Percentiles rank a stretch among this genome's conserved stretches.
These are phyloP conservation scores for Alternaria novae-zelandiae DNA, from an alignment of 2,329 filamentous ascomycete genomes.

Conservation along the genomic window DNA sequence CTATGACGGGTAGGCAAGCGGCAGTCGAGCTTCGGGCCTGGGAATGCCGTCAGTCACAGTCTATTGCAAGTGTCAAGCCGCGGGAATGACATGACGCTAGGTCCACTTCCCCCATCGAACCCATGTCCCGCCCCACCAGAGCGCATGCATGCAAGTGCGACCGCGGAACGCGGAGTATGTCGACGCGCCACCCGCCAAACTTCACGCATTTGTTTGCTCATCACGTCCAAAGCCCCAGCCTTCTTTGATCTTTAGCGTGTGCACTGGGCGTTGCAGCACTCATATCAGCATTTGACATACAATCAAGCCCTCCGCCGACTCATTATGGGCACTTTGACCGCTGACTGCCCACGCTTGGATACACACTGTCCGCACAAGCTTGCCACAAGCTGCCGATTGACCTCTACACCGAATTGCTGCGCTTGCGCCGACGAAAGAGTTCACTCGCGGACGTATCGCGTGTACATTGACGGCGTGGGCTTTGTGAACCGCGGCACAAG, in stretches of 20 bases:
- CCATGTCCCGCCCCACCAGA: constrained; percentile 42
- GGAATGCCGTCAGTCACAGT: neutral
- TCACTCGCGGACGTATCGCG: constrained; percentile 53
- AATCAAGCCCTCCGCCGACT: neutral
- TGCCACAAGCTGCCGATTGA: constrained; percentile 51
- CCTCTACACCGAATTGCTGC: constrained; percentile 49
- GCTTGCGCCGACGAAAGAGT: constrained; percentile 50
- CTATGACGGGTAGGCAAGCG: neutral
- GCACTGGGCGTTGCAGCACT: neutral
- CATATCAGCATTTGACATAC: neutral
- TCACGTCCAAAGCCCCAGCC: neutral
- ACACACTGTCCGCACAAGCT: constrained; percentile 51
- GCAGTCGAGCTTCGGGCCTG: neutral
- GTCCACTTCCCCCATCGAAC: neutral
- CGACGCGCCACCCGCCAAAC: constrained; percentile 6
- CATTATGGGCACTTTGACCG: constrained; percentile 50
- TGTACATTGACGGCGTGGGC: constrained; percentile 59
- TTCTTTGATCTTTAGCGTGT: neutral
- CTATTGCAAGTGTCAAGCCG: neutral
- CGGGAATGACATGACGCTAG: neutral
- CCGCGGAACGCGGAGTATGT: constrained; percentile 1
- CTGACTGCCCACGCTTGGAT: constrained; percentile 44
- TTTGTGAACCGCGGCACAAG: constrained; percentile 56
- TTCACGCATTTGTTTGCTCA: neutral
- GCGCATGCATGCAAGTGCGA: constrained; percentile 12